Base-by-base conservation (phyloP, 2,329 filamentous ascomycete species). In the Ascomycota sp. region DNA sequence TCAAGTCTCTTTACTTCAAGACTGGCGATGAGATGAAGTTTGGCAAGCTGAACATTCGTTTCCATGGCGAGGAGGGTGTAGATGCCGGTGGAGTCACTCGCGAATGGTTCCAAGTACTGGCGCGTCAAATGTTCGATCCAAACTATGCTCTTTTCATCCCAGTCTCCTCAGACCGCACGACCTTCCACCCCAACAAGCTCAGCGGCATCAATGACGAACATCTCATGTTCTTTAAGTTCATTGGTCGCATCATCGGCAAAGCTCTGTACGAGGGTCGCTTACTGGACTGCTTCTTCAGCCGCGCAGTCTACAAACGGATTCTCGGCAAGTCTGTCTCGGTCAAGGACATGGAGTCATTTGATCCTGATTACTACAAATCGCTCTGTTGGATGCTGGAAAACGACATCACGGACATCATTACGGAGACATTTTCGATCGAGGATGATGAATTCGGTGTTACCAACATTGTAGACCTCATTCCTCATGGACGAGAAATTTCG, bases 331-430 rank as follows among this genome's bases (percentile, higher is more conserved):
- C 81, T 4, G 86, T 95, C 29, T 93, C 84, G 7, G 78, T 98
- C 55, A 98, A 98, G 61, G 89, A 98, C 48, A 95, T 98, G 83
- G 89, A 98, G 55, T 93, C 84, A 16, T 78, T 98, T 39, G 89
- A 98, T 52, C 75, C 92, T 4, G 86, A 98, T 47, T 98, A 98
- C 60, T 93, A 95, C 70, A 98, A 95, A 55, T 95, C 86, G 10
- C 67, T 98, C 16, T 72, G 89, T 39, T 98, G 91, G 91, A 95
- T 98, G 74, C 65, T 95, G 37, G 81, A 92, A 51, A 95, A 98
- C 47, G 86, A 98, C 50, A 98, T 98, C 45, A 92, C 84, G 5
- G 89, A 95, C 48, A 83, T 95, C 47, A 89, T 95, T 46, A 89
- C 81, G 3, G 86, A 98, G 57, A 92, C 81, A 2, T 95, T 98